A percentile compares a stretch with the other conserved stretches of the same genome.
phyloP scores from a whole-genome alignment of 768 basidiomycete genomes.

The Tulasnella sp. region DNA sequence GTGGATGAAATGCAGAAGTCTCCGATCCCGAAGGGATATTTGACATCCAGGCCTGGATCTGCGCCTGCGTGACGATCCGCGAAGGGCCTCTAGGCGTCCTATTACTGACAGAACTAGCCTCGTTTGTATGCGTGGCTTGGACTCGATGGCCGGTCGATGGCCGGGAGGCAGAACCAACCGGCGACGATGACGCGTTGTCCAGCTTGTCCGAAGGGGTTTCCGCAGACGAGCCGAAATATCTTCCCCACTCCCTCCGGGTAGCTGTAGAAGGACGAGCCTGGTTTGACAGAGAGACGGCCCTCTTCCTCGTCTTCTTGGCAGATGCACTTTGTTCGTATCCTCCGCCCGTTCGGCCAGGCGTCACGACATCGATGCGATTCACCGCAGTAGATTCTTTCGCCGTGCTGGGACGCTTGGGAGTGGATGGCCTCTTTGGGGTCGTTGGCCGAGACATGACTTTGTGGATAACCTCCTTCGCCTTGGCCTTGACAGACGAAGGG shows the following conservation, averaged over 20 bases:
- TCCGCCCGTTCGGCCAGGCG: too few species aligned
- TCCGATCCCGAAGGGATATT: too few species aligned
- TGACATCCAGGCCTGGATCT: constrained; percentile 14
- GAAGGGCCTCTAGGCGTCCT: neutral
- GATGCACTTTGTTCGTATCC: neutral
- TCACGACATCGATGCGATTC: too few species aligned
- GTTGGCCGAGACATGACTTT: constrained; percentile 5
- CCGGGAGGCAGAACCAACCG: too few species aligned
- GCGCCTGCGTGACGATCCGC: constrained; percentile 7
- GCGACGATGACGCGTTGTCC: neutral
- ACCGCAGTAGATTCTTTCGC: too few species aligned
- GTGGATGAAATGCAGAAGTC: too few species aligned
- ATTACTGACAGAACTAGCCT: too few species aligned
- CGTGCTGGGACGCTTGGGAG: constrained; percentile 12
- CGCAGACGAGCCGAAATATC: too few species aligned
- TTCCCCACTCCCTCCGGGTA: neutral
- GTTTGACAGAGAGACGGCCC: neutral
- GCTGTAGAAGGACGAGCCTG: neutral
- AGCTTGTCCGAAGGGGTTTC: neutral
- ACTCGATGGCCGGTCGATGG: too few species aligned
- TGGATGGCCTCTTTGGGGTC: neutral
- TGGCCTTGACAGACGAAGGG: too few species aligned
- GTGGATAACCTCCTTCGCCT: neutral
- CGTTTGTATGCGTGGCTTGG: too few species aligned
- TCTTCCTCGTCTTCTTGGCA: neutral